Base-by-base conservation (phyloP, 768 basidiomycete species). In the Pisolithus tinctorius region DNA sequence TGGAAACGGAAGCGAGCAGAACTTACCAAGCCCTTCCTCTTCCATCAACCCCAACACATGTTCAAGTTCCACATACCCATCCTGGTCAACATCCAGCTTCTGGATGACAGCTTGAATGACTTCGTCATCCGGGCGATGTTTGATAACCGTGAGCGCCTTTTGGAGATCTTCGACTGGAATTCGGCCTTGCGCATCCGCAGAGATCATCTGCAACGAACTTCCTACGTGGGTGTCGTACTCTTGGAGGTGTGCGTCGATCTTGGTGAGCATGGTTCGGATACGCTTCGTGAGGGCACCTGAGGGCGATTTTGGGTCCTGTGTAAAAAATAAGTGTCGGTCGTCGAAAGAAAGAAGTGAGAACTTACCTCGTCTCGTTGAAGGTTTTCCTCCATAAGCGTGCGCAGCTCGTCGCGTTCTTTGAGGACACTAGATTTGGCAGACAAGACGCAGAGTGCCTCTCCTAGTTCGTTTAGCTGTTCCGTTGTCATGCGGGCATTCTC, bases 401-500 rank as follows among this genome's bases (percentile, higher is more conserved):
- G 83, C 25, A 98, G 79, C 70, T 98, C 96, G 58, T 88, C 84
- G 36, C 95, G 86, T 70, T 99, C 96, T 72, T 97, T 93, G 52
- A 98, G 78, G 34, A 98, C 94, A 55, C 87, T 89, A 4, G 92
- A 95, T 67, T 88, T 93, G 52, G 95, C 88, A 16, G 93, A 94
- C 49, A 98, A 74, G 61, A 98, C 80, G 3, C 87, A 84, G 50
- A 98, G 73, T 2, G 94, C 93, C 57, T 95, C 93, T 37, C 86
- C 86, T 36, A 99, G 80, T 69, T 99, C 96, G 63, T 86, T 88
- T 23, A 99, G 77, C 61, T 99, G 94, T 61, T 98, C 95, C 9
- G 87, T 82, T 2, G 93, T 98, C 95, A 99, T 97, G 41, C 92
- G 85, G n/a, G 92, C 93, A 58, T 86, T 82, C 29, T 82, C 84